Conservation (phyloP, 2,329 filamentous ascomycete genomes). For the Akanthomyces uredinophilus region DNA sequence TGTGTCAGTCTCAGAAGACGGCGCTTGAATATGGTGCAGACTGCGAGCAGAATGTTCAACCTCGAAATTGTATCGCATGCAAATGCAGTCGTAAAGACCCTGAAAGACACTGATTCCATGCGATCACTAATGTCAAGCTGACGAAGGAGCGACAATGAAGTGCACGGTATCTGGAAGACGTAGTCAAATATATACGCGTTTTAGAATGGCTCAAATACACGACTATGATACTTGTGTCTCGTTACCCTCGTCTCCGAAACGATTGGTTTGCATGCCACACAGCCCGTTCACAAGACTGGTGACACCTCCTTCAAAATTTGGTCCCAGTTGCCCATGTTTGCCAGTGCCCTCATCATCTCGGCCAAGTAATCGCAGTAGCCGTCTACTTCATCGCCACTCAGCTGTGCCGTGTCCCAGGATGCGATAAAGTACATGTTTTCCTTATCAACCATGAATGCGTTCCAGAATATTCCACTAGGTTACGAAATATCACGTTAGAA, state of each 20-base stretch:
- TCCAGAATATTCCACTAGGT: constrained; percentile 33
- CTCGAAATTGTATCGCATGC: neutral
- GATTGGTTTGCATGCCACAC: neutral
- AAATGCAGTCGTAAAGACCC: neutral
- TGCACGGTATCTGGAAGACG: neutral
- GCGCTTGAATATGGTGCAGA: neutral
- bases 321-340: constrained; percentile 24
- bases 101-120: neutral
- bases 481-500: neutral
- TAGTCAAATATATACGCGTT: neutral
- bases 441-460: constrained; percentile 31
- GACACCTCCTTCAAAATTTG: constrained; percentile 25
- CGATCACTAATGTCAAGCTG: no score
- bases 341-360: constrained; percentile 27
- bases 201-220: neutral
- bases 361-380: constrained; percentile 26
- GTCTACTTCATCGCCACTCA: constrained; percentile 30
- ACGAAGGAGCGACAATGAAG: neutral
- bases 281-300: neutral
- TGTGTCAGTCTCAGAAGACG: neutral
- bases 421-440: constrained; percentile 31
- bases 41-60: neutral
- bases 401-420: constrained; percentile 37
- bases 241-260: neutral
- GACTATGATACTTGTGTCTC: neutral